Conservation (phyloP, 2,329 filamentous ascomycete genomes). For the Phialocephala subalpina region DNA sequence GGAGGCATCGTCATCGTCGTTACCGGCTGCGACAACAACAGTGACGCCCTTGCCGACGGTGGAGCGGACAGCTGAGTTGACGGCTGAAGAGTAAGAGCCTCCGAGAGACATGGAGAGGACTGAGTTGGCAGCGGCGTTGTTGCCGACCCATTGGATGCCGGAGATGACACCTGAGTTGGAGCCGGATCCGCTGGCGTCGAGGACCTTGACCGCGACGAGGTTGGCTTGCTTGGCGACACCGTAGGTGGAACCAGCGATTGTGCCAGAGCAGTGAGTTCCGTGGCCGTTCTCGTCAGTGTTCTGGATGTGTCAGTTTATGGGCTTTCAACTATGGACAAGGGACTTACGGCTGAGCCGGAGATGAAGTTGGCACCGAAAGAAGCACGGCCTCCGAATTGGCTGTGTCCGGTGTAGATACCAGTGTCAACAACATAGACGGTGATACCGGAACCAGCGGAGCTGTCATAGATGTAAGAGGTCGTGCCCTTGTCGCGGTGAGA, state of each 20-base stretch:
- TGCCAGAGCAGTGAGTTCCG: constrained; percentile 52
- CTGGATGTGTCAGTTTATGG: constrained; percentile 28
- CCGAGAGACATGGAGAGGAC: constrained; percentile 66
- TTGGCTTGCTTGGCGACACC: constrained; percentile 50
- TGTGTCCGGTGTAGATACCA: constrained; percentile 46
- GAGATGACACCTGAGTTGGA: constrained; percentile 47
- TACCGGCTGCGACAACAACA: constrained; percentile 63
- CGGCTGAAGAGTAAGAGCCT: constrained; percentile 51
- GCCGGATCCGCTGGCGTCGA: constrained; percentile 44
- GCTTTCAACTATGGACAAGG: background rate
- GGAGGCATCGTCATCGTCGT: constrained; percentile 51
- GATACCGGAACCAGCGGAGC: constrained; percentile 44
- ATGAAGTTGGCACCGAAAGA: constrained; percentile 45
- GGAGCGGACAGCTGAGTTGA: constrained; percentile 58
- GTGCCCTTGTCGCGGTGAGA: constrained; percentile 39
- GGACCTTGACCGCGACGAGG: constrained; percentile 51
- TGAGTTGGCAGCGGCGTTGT: constrained; percentile 45
- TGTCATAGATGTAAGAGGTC: constrained; percentile 45
- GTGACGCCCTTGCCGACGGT: constrained; percentile 57
- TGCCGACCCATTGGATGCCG: constrained; percentile 48
- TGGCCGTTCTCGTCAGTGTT: constrained; percentile 50
- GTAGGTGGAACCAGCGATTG: constrained; percentile 48
- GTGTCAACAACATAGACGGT: constrained; percentile 49
- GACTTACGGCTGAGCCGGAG: constrained; percentile 42
- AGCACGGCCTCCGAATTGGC: constrained; percentile 47